Conservation (phyloP, 1,284 basidiomycete genomes). For the Porodaedalea pini region DNA sequence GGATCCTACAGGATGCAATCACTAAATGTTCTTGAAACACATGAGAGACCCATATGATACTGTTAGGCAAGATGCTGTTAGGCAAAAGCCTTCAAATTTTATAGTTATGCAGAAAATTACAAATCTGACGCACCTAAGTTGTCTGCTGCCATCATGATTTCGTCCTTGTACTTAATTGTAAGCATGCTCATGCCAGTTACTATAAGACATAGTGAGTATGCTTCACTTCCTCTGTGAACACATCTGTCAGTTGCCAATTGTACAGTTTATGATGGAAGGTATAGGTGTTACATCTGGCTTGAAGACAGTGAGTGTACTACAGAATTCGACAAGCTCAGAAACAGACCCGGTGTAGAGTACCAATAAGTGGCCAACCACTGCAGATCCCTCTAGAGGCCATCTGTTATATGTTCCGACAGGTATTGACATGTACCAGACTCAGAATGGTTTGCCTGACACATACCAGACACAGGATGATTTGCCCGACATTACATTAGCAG, state of each 20-base stretch:
- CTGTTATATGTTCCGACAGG: too few species aligned
- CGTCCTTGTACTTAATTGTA: conserved; percentile 92
- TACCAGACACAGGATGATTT: too few species aligned
- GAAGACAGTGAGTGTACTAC: too few species aligned
- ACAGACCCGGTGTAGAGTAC: too few species aligned
- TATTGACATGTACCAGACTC: too few species aligned
- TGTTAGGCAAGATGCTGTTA: too few species aligned
- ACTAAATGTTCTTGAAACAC: conserved; percentile 92
- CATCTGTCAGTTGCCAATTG: conserved; percentile 44
- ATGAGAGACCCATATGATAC: conserved; percentile 98
- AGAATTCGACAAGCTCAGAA: too few species aligned
- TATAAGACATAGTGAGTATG: conserved; percentile 83
- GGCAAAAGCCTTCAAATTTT: neutral
- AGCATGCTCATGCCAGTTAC: conserved; percentile 96
- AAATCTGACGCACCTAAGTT: conserved; percentile 68
- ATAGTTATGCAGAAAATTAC: conserved; percentile 19
- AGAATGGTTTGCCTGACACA: too few species aligned
- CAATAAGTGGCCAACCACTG: too few species aligned
- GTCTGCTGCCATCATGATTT: conserved; percentile 99
- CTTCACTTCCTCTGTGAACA: conserved; percentile 64
- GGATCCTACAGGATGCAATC: conserved; percentile 80
- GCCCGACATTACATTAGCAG: too few species aligned
- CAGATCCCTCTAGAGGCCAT: too few species aligned
- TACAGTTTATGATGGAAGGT: conserved; percentile 61
- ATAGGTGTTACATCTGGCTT: conserved; percentile 71